Conservation (phyloP, 768 basidiomycete genomes). For the Omphalotus guepiniiformis region DNA sequence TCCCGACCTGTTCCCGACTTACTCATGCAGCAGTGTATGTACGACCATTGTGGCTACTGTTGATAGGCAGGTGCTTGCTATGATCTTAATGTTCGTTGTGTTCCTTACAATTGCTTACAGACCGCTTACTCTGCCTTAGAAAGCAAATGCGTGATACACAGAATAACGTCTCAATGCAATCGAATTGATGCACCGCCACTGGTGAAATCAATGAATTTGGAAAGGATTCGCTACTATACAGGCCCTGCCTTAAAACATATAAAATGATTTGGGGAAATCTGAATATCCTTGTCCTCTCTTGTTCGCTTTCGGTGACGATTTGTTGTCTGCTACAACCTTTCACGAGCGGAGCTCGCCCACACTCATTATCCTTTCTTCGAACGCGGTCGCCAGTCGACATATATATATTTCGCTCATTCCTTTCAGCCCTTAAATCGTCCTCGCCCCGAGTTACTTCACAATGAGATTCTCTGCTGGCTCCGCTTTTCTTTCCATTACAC, state of each 20-base stretch:
- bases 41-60: too few relatives aligned
- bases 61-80: too few relatives aligned
- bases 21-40: too few relatives aligned
- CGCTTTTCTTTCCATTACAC: not conserved
- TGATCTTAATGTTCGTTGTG: too few relatives aligned
- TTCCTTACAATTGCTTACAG: too few relatives aligned
- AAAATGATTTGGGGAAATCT: not conserved
- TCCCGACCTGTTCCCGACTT: too few relatives aligned
- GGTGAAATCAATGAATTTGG: not conserved
- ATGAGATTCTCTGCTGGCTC: constrained; percentile 1
- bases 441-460: not conserved
- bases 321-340: not conserved
- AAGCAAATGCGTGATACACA: too few relatives aligned
- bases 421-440: not conserved
- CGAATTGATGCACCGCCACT: too few relatives aligned
- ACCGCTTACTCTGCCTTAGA: too few relatives aligned
- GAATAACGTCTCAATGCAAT: too few relatives aligned
- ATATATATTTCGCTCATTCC: not conserved
- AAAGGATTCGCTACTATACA: too few relatives aligned
- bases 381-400: not conserved
- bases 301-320: not conserved
- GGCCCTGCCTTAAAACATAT: not conserved
- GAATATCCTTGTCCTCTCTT: not conserved
- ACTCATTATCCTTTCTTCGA: not conserved
- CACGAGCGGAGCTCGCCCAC: constrained; percentile 5